Conservation (phyloP, 495 filamentous ascomycete species). For the Lindgomyces ingoldianus region DNA sequence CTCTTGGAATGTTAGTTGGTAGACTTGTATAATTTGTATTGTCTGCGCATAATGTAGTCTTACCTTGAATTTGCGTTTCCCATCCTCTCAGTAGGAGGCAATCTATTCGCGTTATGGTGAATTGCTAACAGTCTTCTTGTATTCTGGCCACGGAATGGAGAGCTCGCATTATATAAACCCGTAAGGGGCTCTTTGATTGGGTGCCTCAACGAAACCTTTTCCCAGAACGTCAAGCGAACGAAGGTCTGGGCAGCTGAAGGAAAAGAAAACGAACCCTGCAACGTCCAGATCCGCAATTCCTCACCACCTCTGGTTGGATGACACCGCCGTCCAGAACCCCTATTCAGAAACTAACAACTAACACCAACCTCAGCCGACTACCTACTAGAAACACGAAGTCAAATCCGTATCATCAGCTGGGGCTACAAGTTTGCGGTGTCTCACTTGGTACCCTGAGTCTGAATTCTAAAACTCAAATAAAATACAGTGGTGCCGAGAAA, state of each 20-base stretch:
- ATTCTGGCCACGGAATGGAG: background rate
- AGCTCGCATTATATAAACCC: background rate
- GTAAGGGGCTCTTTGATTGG: background rate
- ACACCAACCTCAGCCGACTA: background rate
- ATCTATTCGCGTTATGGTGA: background rate
- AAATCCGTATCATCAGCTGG: background rate
- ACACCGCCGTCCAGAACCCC: background rate
- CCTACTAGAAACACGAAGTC: background rate
- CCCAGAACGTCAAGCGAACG: background rate
- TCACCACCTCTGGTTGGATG: background rate
- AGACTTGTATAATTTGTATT: background rate
- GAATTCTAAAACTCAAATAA: background rate
- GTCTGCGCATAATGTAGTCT: background rate
- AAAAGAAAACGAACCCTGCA: background rate
- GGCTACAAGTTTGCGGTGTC: background rate
- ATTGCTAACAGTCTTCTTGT: background rate
- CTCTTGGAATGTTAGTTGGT: background rate
- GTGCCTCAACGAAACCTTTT: background rate
- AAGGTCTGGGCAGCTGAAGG: background rate
- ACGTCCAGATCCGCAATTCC: background rate
- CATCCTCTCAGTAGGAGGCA: background rate
- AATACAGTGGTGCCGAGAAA: background rate
- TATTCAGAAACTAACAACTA: background rate
- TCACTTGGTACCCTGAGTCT: background rate
- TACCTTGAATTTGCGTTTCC: background rate